A percentile compares a stretch with the other conserved stretches of the same genome.
Evolutionary conservation across 2,329 filamentous ascomycete species (phyloP).

Genomic region (Rhynchosporium agropyri): DNA sequence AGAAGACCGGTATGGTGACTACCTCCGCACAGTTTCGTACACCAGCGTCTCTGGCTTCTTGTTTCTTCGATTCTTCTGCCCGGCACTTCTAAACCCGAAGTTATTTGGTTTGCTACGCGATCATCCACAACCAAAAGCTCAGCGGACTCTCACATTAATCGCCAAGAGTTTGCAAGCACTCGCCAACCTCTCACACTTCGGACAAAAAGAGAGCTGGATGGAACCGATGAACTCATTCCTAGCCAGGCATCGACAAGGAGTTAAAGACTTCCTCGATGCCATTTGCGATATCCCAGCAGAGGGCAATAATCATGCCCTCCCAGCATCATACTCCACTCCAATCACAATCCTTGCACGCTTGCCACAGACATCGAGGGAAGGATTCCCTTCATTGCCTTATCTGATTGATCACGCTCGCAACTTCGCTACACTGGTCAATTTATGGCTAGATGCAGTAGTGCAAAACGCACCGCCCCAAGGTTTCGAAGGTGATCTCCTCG

Average conservation of each 20-base stretch:
- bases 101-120: constrained; percentile 84
- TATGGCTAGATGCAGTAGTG: constrained; percentile 67
- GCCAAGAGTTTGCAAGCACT: constrained; percentile 90
- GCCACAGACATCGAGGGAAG: constrained; percentile 79
- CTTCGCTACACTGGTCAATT: constrained; percentile 78
- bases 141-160: constrained; percentile 87
- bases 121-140: constrained; percentile 78
- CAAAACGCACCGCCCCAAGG: constrained; percentile 24
- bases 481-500: constrained; percentile 39
- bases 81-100: constrained; percentile 93
- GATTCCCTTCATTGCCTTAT: constrained; percentile 90
- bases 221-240: constrained; percentile 96
- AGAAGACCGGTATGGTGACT: constrained; percentile 92
- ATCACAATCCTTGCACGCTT: constrained; percentile 85
- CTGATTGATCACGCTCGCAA: constrained; percentile 87
- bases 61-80: constrained; percentile 93
- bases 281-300: constrained; percentile 83
- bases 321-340: constrained; percentile 89
- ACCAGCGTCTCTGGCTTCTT: constrained; percentile 94
- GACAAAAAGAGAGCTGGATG: constrained; percentile 98
- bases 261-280: constrained; percentile 85
- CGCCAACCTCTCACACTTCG: constrained; percentile 88
- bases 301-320: constrained; percentile 62
- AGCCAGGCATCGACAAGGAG: constrained; percentile 70
- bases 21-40: constrained; percentile 84